A percentile compares a stretch with the other conserved stretches of the same genome.
These are phyloP conservation scores for Elongisporangium anandrum DNA, from an alignment of 352 stramenopile species.

Conservation along the genomic window DNA sequence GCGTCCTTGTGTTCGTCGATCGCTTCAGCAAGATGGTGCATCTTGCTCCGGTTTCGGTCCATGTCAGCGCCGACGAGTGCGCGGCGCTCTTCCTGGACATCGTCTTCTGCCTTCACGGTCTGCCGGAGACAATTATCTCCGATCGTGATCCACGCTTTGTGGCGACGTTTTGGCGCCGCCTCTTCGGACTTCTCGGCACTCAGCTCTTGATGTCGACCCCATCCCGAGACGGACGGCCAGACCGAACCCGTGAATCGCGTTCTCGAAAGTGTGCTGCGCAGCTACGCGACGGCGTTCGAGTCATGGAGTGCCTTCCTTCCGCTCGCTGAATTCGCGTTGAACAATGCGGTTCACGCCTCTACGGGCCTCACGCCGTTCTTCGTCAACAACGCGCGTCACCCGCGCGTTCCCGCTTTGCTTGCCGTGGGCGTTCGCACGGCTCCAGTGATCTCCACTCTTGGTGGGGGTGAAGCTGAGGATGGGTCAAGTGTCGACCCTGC, in stretches of 20 bases:
- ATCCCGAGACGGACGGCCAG: too few species aligned
- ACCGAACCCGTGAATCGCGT: too few species aligned
- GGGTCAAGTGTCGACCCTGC: too few species aligned
- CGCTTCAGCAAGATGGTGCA: conserved; percentile 26
- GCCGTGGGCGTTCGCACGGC: not conserved
- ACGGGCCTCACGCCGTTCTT: conserved; percentile 19
- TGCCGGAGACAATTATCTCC: conserved; percentile 12
- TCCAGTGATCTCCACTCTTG: conserved; percentile 1
- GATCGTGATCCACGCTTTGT: conserved; percentile 15
- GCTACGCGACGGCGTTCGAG: too few species aligned
- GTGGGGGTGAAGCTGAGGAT: not conserved
- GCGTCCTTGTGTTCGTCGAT: too few species aligned
- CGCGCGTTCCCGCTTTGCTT: conserved; percentile 9
- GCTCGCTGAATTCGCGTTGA: conserved; percentile 19
- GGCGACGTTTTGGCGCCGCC: conserved; percentile 12
- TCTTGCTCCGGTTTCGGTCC: conserved; percentile 1
- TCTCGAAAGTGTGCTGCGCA: too few species aligned
- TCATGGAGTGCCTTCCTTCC: too few species aligned
- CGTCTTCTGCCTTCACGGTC: conserved; percentile 13
- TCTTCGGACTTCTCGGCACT: conserved; percentile 14
- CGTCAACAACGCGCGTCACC: conserved; percentile 9
- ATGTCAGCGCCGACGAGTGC: conserved; percentile 12
- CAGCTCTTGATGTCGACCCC: too few species aligned
- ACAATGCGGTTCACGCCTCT: conserved; percentile 15
- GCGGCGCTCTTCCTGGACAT: conserved; percentile 21